Conservation (phyloP, 495 filamentous ascomycete genomes). For the Darksidea phi region DNA sequence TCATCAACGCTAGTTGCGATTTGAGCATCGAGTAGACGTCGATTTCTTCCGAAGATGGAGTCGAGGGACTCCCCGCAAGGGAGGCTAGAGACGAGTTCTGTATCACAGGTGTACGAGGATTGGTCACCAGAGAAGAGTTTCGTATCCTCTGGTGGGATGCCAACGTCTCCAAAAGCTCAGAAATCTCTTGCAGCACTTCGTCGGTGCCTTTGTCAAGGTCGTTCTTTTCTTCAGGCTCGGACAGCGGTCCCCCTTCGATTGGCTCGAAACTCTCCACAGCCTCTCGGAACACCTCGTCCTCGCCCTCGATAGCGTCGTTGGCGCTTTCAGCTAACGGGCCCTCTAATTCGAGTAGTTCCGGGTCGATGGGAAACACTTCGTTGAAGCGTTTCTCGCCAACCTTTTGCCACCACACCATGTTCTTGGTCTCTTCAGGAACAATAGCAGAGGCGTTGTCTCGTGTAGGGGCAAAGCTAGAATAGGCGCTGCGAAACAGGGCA, state of each 20-base stretch:
- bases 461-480: constrained; percentile 83
- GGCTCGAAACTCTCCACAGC: constrained; percentile 53
- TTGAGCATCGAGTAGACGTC: constrained; percentile 73
- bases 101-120: constrained; percentile 44
- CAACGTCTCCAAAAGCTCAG: constrained; percentile 78
- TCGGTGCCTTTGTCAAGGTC: constrained; percentile 63
- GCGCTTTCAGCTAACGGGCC: constrained; percentile 12
- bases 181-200: constrained; percentile 74
- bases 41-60: constrained; percentile 64
- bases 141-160: constrained; percentile 84
- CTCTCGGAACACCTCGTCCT: constrained; percentile 45
- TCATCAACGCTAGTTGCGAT: constrained; percentile 67
- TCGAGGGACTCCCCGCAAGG: constrained; percentile 47
- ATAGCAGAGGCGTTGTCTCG: constrained; percentile 76
- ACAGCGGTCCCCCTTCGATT: constrained; percentile 43
- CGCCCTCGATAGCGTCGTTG: constrained; percentile 39
- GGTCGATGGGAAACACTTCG: constrained; percentile 52
- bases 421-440: constrained; percentile 66
- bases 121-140: constrained; percentile 58
- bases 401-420: constrained; percentile 84
- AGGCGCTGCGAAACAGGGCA: constrained; percentile 74
- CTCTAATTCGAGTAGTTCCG: constrained; percentile 44
- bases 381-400: constrained; percentile 62
- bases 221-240: constrained; percentile 34
- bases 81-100: constrained; percentile 51